phyloP scores from a whole-genome alignment of 495 filamentous ascomycete species.

The Neurospora tetrasperma region DNA sequence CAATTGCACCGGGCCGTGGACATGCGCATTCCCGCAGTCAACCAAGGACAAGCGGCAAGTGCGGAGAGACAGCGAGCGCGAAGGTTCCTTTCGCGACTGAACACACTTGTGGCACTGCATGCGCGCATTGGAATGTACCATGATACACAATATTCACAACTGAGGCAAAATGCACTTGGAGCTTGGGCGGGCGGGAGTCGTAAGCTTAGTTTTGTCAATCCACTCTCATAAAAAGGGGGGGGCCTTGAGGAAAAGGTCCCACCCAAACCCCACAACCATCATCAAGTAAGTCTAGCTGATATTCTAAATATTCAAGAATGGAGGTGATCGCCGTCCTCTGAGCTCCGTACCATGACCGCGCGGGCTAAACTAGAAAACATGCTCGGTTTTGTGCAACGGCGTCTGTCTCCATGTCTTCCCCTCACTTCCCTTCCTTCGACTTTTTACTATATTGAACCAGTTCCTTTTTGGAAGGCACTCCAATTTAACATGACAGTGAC shows the following conservation, averaged over 20 bases:
- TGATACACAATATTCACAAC: too few species aligned
- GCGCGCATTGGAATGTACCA: too few species aligned
- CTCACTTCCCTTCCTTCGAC: neutral
- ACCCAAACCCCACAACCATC: too few species aligned
- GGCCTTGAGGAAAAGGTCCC: too few species aligned
- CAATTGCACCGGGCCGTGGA: neutral
- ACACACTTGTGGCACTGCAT: neutral
- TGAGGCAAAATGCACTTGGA: too few species aligned
- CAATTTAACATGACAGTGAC: neutral
- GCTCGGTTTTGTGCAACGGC: neutral
- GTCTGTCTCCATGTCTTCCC: neutral
- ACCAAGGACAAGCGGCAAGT: neutral
- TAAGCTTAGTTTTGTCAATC: too few species aligned
- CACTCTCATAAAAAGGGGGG: too few species aligned
- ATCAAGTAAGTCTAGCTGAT: neutral
- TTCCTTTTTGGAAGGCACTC: neutral
- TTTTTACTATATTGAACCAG: neutral
- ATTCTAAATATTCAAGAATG: neutral
- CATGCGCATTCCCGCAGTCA: neutral
- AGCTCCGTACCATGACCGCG: neutral
- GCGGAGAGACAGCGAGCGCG: neutral
- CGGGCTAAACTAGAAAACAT: neutral
- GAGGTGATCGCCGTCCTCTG: neutral
- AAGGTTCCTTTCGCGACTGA: neutral
- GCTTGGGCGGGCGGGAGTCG: too few species aligned